Evolutionary conservation across 2,329 filamentous ascomycete species (phyloP), one percentile per base, ranked within the genome.

Genomic region (Stagonosporopsis tanaceti): DNA sequence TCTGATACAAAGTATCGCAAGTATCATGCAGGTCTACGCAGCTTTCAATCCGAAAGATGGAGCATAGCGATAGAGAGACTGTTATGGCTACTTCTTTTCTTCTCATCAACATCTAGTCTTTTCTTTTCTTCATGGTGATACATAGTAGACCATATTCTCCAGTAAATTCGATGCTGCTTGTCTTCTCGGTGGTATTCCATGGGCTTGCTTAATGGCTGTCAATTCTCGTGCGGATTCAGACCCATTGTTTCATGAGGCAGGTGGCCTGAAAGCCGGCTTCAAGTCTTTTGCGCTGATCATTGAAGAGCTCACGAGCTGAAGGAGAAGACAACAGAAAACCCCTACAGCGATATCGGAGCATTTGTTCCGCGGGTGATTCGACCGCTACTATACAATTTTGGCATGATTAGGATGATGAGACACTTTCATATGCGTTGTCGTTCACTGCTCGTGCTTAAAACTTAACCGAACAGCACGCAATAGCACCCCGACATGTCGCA

Each of bases 1-100:
- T 0, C 15, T 82, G 1, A 61, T 82, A 2, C 78, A 82, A 59
- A 75, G 73, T 22, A 56, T 82, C 9, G 78, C 79, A 52, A 77
- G 79, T 0, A 78, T 68, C 0, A 35, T 82, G 25, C 64, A 65
- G 17, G 63, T 64, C 0, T 64, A 64, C 20, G 42, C 45, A 4
- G 44, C 57, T 1, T 62, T 62, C 44, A 4, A 81, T 28, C n/a
- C 35, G 12, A 6, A 17, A 20, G 20, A 20, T 20, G 20, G 3
- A 20, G 20, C 20, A 20, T 20, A 20, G 20, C 20, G 20, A 20
- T 20, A 24, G 20, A 40, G 4, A 7, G 27, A 28, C 6, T 28
- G 27, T 28, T 4, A 28, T 28, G 20, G 27, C 9, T 28, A 11
- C 6, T 28, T 11, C 9, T 4, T 28, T 28, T 28, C 4, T 28